Percentiles rank a stretch among this genome's conserved stretches.
Evolutionary conservation across 1,284 basidiomycete species (phyloP).

Genomic region (Pulveroboletus sp.): DNA sequence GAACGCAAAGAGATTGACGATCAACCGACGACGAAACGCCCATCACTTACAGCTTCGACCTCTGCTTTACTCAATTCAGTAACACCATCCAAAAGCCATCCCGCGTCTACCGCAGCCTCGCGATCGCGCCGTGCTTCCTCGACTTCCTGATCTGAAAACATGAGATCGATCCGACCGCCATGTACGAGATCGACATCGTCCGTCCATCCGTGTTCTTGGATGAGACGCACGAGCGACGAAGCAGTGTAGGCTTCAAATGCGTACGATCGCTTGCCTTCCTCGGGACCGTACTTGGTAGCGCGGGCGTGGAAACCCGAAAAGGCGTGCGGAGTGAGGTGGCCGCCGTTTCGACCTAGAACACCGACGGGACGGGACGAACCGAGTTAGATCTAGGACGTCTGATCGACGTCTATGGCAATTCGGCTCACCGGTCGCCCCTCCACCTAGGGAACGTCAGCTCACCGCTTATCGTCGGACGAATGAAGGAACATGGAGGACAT

Average conservation of each 20-base stretch:
- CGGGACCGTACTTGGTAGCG: constrained; percentile 44
- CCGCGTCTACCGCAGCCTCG: constrained; percentile 54
- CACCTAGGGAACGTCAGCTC: constrained; percentile 47
- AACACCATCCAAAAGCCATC: constrained; percentile 48
- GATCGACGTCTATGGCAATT: neutral
- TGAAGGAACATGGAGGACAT: no score
- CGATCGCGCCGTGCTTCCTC: constrained; percentile 45
- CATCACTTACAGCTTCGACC: constrained; percentile 45
- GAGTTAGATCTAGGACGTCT: neutral
- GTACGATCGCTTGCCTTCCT: constrained; percentile 56
- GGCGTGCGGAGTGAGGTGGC: constrained; percentile 63
- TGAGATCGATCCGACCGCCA: constrained; percentile 55
- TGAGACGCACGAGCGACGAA: constrained; percentile 49
- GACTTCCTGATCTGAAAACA: constrained; percentile 51
- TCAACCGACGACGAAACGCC: neutral
- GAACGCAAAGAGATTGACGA: neutral
- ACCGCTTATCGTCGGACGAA: neutral
- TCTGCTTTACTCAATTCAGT: constrained; percentile 51
- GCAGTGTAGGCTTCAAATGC: constrained; percentile 62
- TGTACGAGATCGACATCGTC: constrained; percentile 63
- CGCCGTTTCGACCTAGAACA: constrained; percentile 68
- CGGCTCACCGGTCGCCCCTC: constrained; percentile 72
- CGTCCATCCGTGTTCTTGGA: constrained; percentile 46
- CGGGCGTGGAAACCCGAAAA: constrained; percentile 50
- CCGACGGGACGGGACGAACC: neutral